Evolutionary conservation across 1,284 basidiomycete species (phyloP), one percentile per base, ranked within the genome.

Genomic region (Ceratobasidium sp.): DNA sequence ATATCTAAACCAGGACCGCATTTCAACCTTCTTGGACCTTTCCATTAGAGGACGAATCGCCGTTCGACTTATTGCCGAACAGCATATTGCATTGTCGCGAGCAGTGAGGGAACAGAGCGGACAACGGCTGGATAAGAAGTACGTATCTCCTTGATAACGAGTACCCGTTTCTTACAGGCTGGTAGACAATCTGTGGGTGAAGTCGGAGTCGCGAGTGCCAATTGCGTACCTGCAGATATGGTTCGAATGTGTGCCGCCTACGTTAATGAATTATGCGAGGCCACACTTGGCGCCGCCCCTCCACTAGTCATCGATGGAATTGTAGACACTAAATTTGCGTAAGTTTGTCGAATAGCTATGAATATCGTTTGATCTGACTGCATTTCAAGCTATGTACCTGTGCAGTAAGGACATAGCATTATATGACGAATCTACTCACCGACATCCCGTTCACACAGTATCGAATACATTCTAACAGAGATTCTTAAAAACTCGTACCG

Each of bases 401-500:
- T 93, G 0, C 94, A 96, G 75, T 82, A 95, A 41, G 93, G 94
- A 1, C 2, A 44, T 56, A 77, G 95, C 75, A 89, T 93, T 72
- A 80, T 93, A 72, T 59, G 9, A 58, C 33, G 16, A 46, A 27
- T 56, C 44, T 66, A 36, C 33, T 6, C 39, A 7, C 44, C 69
- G 8, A 29, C 30, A 36, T 16, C 8, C 14, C 54, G 19, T 49
- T n/a, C 39, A 3, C 2, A 7, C 1, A 56, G 56, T 21, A n/a
- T 53, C 46, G 47, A 44, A 57, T 72, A 73, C 58, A 73, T 73
- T 56, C 36, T 72, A 36, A 92, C 90, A 1, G 91, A 93, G 76
- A 84, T 93, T 50, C 81, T 93, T 52, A 95, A 95, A 78, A 95
- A 95, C 76, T 85, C 91, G 0, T 96, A 93, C 78, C 87, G 93